Base-by-base conservation (phyloP, 148 eudicot species). In the Nyssa sinensis region DNA sequence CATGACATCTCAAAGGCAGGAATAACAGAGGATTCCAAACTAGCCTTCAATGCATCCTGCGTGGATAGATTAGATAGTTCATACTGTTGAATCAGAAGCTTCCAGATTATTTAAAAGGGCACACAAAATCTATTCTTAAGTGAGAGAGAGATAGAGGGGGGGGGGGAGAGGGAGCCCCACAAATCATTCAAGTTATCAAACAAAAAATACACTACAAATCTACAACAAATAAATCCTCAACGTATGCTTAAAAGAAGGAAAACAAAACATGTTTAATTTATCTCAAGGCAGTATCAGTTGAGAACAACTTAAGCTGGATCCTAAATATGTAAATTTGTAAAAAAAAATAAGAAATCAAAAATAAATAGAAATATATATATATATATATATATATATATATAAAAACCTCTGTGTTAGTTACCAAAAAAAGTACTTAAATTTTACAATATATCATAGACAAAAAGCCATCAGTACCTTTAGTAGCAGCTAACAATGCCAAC, bases 1-100 rank as follows among this genome's bases (percentile, higher is more conserved):
- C 98, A 92, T 53, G 98, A 84, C 89, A 79, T 81, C 89, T 95
- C 97, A 71, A 92, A 92, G 67, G 94, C 97, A 75, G 98, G 98
- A 64, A 92, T 77, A 12, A 95, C 74, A 70, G 92, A 87, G 69
- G 79, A 81, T 83, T 95, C 99, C 80, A 95, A 66, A 83, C 84
- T 86, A 73, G 90, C 83, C 81, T 86, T 95, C 81, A 95, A 63
- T 25, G 94, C 85, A 70, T 95, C 99, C 99, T 95, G 90, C 77
- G 78, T 29, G 33, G 16, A 62, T 44, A 72, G 62, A 51, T 49
- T 62, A 30, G 23, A 35, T 17, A 25, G 34, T 53, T 5, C 47
- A 78, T 55, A 76, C 8, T 39, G 35, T 69, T 34, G 27, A 0
- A 64, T n/a, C 55, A 44, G 57, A 32, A 13, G 31, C 29, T 62